Evolutionary conservation across 306 rosid species (phyloP).

Genomic region (Hippophae rhamnoides): DNA sequence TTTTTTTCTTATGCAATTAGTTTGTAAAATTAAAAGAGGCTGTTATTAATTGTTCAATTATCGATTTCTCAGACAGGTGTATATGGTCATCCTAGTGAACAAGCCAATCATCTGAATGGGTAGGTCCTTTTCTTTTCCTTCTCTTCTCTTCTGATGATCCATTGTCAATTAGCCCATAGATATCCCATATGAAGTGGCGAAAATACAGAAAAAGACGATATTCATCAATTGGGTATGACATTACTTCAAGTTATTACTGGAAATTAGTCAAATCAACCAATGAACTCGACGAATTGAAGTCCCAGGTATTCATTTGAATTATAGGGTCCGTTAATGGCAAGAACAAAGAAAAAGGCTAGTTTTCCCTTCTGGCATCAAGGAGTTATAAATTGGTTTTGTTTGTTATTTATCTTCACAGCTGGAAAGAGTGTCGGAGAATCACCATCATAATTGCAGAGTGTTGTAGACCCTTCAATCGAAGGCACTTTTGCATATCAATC

Average conservation of each 20-base stretch:
- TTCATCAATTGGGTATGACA: slow-evolving; percentile 75
- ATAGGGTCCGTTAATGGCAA: neutral
- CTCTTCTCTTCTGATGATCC: neutral
- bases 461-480: slow-evolving; percentile 35
- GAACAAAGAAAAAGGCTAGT: neutral
- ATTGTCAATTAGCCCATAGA: neutral
- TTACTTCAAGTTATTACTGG: slow-evolving; percentile 63
- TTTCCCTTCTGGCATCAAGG: no score
- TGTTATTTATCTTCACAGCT: slow-evolving; percentile 31
- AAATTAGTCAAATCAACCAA: slow-evolving; percentile 34
- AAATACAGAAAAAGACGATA: slow-evolving; percentile 70
- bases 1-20: neutral
- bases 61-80: slow-evolving; percentile 22
- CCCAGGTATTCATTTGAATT: slow-evolving; percentile 35
- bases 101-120: slow-evolving; percentile 24
- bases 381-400: neutral
- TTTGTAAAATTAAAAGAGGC: neutral
- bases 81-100: slow-evolving; percentile 20
- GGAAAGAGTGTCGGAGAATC: slow-evolving; percentile 46
- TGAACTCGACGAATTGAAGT: slow-evolving; percentile 45
- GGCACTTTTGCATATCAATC: slow-evolving; percentile 66
- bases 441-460: slow-evolving; percentile 22
- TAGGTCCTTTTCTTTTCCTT: slow-evolving; percentile 8
- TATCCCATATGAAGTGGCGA: slow-evolving; percentile 19
- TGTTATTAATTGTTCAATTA: slow-evolving; percentile 8